These are phyloP conservation scores for Hanseniaspora pseudoguilliermondii DNA, from an alignment of 805 yeast genomes.

Conservation along the genomic window DNA sequence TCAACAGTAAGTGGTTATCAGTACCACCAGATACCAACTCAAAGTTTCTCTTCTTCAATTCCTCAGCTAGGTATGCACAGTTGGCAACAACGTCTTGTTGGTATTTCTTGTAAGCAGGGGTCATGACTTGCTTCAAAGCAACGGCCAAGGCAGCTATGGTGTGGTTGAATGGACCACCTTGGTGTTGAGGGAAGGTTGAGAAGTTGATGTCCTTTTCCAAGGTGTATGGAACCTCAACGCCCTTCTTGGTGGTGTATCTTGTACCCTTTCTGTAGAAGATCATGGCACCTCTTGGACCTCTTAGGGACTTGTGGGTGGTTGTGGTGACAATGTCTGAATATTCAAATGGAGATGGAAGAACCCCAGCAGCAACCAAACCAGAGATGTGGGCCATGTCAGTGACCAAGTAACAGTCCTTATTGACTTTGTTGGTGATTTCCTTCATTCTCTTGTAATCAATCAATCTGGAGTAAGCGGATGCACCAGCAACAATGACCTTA, in stretches of 20 bases:
- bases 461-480: conserved; percentile 87
- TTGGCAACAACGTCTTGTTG: conserved; percentile 73
- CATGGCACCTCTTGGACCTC: conserved; percentile 99
- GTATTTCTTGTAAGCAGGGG: conserved; percentile 79
- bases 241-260: conserved; percentile 67
- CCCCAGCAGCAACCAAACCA: conserved; percentile 90
- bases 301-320: conserved; percentile 90
- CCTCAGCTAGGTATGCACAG: conserved; percentile 63
- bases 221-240: conserved; percentile 74
- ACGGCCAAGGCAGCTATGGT: conserved; percentile 93
- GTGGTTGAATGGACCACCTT: conserved; percentile 99
- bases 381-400: conserved; percentile 98
- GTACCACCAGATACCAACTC: conserved; percentile 84
- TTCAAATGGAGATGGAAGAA: conserved; percentile 83
- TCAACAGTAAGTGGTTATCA: conserved; percentile 82
- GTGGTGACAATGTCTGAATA: conserved; percentile 94
- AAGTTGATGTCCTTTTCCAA: conserved; percentile 86
- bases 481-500: conserved; percentile 88
- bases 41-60: conserved; percentile 51
- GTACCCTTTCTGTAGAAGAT: conserved; percentile 93
- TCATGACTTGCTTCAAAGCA: conserved; percentile 80
- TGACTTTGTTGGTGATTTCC: conserved; percentile 74
- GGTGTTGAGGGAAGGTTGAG: conserved; percentile 98
- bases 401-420: conserved; percentile 67
- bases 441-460: conserved; percentile 85